Conservation (phyloP, 345 rosid genomes). For the Cardamine resedifolia region DNA sequence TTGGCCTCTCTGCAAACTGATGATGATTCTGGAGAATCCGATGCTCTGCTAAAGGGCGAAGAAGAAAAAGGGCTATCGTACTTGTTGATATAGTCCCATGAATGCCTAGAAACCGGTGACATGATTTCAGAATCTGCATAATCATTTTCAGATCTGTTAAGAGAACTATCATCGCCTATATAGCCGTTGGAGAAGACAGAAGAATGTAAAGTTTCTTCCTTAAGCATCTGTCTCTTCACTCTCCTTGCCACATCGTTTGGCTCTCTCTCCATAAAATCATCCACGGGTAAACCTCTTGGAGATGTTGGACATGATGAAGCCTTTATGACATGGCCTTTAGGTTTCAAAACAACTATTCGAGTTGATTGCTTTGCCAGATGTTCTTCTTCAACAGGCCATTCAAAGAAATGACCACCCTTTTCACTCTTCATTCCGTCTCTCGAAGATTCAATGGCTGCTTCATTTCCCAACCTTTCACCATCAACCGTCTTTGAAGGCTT, state of each 20-base stretch:
- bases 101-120: conserved; percentile 81
- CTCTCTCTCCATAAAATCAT: conserved; percentile 45
- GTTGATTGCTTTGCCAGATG: conserved; percentile 56
- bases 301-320: conserved; percentile 55
- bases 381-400: conserved; percentile 48
- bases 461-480: conserved; percentile 42
- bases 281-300: conserved; percentile 33
- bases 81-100: conserved; percentile 83
- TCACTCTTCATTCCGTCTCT: conserved; percentile 43
- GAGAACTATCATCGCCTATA: conserved; percentile 75
- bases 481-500: conserved; percentile 69
- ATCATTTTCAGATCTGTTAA: conserved; percentile 63
- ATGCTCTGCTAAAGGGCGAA: conserved; percentile 71
- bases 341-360: conserved; percentile 83
- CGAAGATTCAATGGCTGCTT: conserved; percentile 39
- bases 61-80: conserved; percentile 62
- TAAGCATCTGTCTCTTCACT: conserved; percentile 45
- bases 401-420: conserved; percentile 36
- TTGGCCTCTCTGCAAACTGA: conserved; percentile 61
- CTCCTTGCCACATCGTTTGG: conserved; percentile 55
- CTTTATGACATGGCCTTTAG: conserved; percentile 51
- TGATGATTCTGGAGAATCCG: conserved; percentile 91
- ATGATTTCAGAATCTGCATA: conserved; percentile 70
- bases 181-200: conserved; percentile 77
- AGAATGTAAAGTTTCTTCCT: conserved; percentile 66